Base-by-base conservation (phyloP, 257 asterid genomes). In the Fraxinus excelsior region DNA sequence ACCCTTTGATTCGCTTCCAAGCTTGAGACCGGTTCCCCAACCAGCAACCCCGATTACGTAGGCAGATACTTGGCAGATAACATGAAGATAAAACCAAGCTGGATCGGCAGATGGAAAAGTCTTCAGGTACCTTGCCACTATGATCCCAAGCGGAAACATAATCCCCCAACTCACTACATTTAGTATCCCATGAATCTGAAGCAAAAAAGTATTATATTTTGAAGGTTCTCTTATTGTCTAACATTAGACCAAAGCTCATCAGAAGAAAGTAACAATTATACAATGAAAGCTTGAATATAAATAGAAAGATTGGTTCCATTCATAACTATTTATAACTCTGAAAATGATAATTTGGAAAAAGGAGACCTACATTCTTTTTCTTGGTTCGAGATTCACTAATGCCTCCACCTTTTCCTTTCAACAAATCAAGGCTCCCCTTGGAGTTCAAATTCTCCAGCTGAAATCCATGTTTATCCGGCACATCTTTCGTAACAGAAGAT, bases 11-110 rank as follows among this genome's bases (percentile, higher is more conserved):
- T 90, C 86, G 68, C 92, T 83, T 13, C 98, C 98, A 6, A 93
- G 94, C 79, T 83, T 90, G 42, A 95, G 81, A 37, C 99, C 99
- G 35, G 94, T 92, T 16, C 79, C 96, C 96, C 95, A 94, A 6
- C 97, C 97, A 21, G 97, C 90, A 80, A 94, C 95, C 21, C 97
- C 97, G 13, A 94, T 83, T 34, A 82, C 83, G 35, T 91, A 93
- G 19, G 96, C 91, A 34, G 96, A 87, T 23, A 86, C 37, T 60
- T 95, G 99, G 87, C 95, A 91, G 74, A 71, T 81, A 73, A 84
- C 76, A 71, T 93, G 98, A 37, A 87, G 86, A 78, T 93, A 91
- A 82, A 94, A 92, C 98, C 98, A 94, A 0, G 88, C 88, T 0
- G 97, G 97, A 83, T 94, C 97, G 2, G 96, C 96, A n/a, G 89